Conservation (phyloP, 2,329 filamentous ascomycete species). For the Parafenestella ontariensis region DNA sequence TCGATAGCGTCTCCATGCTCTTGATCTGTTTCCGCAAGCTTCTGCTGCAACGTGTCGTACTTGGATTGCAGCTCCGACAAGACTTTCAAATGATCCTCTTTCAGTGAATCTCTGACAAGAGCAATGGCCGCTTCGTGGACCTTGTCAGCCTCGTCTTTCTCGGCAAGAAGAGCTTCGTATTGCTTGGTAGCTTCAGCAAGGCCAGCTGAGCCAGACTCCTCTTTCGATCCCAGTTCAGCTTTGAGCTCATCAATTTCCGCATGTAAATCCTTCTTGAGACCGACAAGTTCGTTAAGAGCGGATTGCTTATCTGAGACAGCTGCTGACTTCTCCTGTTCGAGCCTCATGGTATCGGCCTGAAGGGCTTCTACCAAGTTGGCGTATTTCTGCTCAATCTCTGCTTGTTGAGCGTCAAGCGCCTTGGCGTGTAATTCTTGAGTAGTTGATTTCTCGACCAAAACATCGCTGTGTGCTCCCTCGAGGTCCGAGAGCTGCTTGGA, state of each 20-base stretch:
- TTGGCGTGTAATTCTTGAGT: slow-evolving; percentile 30
- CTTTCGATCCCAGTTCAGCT: slow-evolving; percentile 24
- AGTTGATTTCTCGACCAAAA: slow-evolving; percentile 21
- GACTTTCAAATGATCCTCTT: slow-evolving; percentile 34
- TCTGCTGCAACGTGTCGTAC: slow-evolving; percentile 29
- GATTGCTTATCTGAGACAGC: slow-evolving; percentile 32
- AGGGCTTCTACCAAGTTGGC: slow-evolving; percentile 38
- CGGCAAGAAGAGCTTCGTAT: slow-evolving; percentile 35
- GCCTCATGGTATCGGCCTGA: slow-evolving; percentile 29
- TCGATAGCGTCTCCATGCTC: slow-evolving; percentile 43
- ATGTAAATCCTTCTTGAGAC: slow-evolving; percentile 30
- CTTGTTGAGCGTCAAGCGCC: slow-evolving; percentile 31
- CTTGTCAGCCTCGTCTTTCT: slow-evolving; percentile 36
- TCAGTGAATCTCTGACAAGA: slow-evolving; percentile 34
- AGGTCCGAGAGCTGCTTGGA: slow-evolving; percentile 30
- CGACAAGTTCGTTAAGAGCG: slow-evolving; percentile 32
- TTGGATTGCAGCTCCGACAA: slow-evolving; percentile 34
- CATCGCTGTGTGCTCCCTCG: slow-evolving; percentile 26
- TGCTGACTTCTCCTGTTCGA: slow-evolving; percentile 39
- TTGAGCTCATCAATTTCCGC: slow-evolving; percentile 29
- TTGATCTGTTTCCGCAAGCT: slow-evolving; percentile 33
- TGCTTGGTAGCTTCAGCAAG: slow-evolving; percentile 31
- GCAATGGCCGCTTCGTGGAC: slow-evolving; percentile 38
- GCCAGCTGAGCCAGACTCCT: slow-evolving; percentile 22
- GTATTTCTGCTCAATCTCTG: slow-evolving; percentile 42